These are phyloP conservation scores for Trametopsis cervina DNA, from an alignment of 768 basidiomycete species.

Conservation along the genomic window DNA sequence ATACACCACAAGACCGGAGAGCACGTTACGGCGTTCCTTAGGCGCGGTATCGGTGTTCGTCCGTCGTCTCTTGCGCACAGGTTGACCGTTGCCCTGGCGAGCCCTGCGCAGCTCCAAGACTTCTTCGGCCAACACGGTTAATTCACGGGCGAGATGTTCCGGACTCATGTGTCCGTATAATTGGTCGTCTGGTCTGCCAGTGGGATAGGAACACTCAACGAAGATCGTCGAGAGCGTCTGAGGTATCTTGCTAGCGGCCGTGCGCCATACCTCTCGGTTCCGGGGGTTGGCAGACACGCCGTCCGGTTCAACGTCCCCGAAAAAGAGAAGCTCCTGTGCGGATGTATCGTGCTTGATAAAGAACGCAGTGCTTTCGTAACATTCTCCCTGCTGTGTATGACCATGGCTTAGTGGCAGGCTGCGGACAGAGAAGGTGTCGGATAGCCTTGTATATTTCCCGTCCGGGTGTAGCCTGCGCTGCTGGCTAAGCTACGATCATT, in stretches of 20 bases:
- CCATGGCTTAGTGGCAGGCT: slow-evolving; percentile 74
- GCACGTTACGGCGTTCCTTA: slow-evolving; percentile 42
- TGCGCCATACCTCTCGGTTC: slow-evolving; percentile 72
- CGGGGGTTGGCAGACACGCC: slow-evolving; percentile 51
- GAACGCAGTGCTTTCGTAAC: slow-evolving; percentile 78
- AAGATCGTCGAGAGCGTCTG: slow-evolving; percentile 71
- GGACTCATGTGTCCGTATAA: slow-evolving; percentile 89
- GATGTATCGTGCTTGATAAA: slow-evolving; percentile 68
- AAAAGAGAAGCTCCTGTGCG: slow-evolving; percentile 77
- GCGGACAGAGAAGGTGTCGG: slow-evolving; percentile 52
- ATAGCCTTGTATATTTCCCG: slow-evolving; percentile 44
- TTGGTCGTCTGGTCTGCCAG: slow-evolving; percentile 54
- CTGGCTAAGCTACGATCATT: background rate
- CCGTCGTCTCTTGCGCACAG: slow-evolving; percentile 32
- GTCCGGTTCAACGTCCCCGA: slow-evolving; percentile 92
- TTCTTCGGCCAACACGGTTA: slow-evolving; percentile 60
- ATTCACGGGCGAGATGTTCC: slow-evolving; percentile 69
- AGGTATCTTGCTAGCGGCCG: slow-evolving; percentile 72
- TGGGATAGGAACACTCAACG: slow-evolving; percentile 90
- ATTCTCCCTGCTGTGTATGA: slow-evolving; percentile 36
- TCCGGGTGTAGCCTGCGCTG: slow-evolving; percentile 41
- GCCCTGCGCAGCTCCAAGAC: slow-evolving; percentile 41
- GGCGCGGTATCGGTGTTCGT: slow-evolving; percentile 24
- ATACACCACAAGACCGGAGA: slow-evolving; percentile 62
- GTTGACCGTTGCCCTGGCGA: slow-evolving; percentile 7